Evolutionary conservation across 169 alveolate genomes (phyloP).

Genomic region (Plasmodium yoelii): DNA sequence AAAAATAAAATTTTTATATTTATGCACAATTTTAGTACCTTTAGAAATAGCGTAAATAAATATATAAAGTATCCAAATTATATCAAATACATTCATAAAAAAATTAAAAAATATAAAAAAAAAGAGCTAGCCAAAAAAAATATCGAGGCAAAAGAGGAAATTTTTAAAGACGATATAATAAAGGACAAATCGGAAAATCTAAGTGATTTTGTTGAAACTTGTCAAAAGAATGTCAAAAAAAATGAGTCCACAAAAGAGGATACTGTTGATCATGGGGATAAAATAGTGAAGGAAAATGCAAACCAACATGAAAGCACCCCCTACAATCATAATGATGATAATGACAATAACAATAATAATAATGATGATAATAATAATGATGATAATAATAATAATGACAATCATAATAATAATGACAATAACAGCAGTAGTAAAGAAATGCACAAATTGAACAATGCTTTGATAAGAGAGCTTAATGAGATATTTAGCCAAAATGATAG

Average conservation of each 20-base stretch:
- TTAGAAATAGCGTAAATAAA: constrained; percentile 30
- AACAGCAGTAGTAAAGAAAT: too few relatives aligned
- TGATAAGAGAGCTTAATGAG: too few relatives aligned
- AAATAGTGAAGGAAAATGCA: not conserved
- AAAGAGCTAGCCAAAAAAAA: constrained; percentile 4
- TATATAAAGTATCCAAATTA: constrained; percentile 17
- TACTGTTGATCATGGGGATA: too few relatives aligned
- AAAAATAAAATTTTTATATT: constrained; percentile 58
- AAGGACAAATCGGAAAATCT: too few relatives aligned
- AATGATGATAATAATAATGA: too few relatives aligned
- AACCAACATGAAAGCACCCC: not conserved
- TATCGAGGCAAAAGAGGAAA: too few relatives aligned
- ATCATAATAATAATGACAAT: not conserved
- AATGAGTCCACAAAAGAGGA: not conserved
- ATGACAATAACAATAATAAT: too few relatives aligned
- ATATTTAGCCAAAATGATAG: too few relatives aligned
- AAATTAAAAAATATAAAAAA: constrained; percentile 28
- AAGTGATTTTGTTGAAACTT: too few relatives aligned
- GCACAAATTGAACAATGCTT: too few relatives aligned
- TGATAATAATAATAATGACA: not conserved
- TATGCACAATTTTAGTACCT: constrained; percentile 63
- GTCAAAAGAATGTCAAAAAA: not conserved
- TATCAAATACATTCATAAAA: constrained; percentile 43
- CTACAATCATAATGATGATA: not conserved
- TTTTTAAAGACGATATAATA: too few relatives aligned